Conservation (phyloP, 352 stramenopile species). For the Globisporangium uncinulatum region DNA sequence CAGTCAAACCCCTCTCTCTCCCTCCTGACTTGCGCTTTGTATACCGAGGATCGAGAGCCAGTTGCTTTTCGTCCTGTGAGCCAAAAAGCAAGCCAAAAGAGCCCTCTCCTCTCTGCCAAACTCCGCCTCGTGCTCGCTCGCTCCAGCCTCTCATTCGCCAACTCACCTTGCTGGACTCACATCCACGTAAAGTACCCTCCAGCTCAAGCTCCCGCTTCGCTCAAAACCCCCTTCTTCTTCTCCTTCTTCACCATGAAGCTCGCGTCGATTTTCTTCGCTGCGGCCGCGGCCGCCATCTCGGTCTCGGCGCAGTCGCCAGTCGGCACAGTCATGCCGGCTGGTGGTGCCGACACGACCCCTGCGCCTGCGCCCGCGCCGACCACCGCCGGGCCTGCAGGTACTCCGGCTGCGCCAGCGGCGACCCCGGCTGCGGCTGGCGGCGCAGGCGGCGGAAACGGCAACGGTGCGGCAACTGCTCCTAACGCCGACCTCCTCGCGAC, state of each 20-base stretch:
- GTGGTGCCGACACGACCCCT: too few species aligned
- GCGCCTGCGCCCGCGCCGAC: neutral
- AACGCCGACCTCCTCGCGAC: slow-evolving; percentile 2
- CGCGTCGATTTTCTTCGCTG: slow-evolving; percentile 16
- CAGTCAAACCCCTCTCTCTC: neutral
- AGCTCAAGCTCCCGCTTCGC: neutral
- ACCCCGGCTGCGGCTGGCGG: neutral
- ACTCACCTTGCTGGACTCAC: slow-evolving; percentile 22
- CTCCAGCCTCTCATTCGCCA: slow-evolving; percentile 16
- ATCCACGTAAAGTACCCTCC: slow-evolving; percentile 20
- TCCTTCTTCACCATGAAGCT: slow-evolving; percentile 21
- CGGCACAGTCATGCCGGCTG: slow-evolving; percentile 1
- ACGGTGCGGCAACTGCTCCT: neutral
- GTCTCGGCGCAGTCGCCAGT: slow-evolving; percentile 2
- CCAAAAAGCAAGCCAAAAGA: neutral
- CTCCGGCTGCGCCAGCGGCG: neutral
- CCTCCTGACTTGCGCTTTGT: neutral
- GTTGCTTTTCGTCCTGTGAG: neutral
- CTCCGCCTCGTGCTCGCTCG: neutral
- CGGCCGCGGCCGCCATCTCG: slow-evolving; percentile 5
- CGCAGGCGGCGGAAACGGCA: too few species aligned
- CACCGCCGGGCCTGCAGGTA: too few species aligned
- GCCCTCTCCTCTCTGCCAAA: neutral
- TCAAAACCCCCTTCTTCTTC: neutral
- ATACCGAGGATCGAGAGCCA: too few species aligned